phyloP scores from a whole-genome alignment of 345 rosid species.

The Litchi chinensis region DNA sequence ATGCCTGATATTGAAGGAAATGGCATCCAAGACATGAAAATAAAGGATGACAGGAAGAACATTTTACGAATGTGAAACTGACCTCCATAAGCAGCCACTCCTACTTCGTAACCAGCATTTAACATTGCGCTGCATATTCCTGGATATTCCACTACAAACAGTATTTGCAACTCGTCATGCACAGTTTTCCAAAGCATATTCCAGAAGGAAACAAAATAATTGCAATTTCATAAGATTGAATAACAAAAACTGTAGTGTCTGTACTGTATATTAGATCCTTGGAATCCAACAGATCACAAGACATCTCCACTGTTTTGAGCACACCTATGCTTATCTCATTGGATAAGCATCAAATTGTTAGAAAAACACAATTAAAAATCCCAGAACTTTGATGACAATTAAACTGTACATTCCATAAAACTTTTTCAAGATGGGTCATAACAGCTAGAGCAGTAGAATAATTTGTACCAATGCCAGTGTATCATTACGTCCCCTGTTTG shows the following conservation, averaged over 20 bases:
- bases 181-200: too few species aligned
- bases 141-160: too few species aligned
- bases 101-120: background rate
- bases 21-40: background rate
- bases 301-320: slow-evolving; percentile 92
- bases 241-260: slow-evolving; percentile 86
- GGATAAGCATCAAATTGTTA: slow-evolving; percentile 5
- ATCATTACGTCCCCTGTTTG: too few species aligned
- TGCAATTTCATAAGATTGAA: slow-evolving; percentile 88
- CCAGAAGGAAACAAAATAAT: too few species aligned
- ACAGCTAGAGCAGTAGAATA: slow-evolving; percentile 55
- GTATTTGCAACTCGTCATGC: too few species aligned
- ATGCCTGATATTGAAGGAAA: background rate
- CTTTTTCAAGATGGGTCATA: slow-evolving; percentile 86
- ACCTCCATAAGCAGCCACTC: background rate
- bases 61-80: background rate
- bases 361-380: slow-evolving; percentile 4
- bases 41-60: background rate
- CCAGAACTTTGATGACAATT: slow-evolving; percentile 1
- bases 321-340: slow-evolving; percentile 48
- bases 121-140: too few species aligned
- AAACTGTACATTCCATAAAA: slow-evolving; percentile 65
- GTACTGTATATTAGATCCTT: slow-evolving; percentile 92
- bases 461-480: too few species aligned
- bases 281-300: slow-evolving; percentile 88